Base-by-base conservation (phyloP, 2,329 filamentous ascomycete genomes). In the Cryphonectria nitschkei region DNA sequence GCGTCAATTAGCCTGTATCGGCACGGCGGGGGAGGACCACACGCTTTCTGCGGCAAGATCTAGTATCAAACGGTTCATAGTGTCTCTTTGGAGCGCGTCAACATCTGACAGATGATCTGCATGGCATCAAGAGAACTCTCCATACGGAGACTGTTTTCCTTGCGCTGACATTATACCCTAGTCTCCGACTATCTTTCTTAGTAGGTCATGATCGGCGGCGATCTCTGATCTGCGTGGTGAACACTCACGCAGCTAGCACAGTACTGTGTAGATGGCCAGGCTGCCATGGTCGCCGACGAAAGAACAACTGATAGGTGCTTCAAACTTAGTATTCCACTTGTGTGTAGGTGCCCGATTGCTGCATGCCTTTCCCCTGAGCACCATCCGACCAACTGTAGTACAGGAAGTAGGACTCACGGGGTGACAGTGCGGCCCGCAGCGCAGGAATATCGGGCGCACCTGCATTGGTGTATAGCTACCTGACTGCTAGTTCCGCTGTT, bases 361-460 rank as follows among this genome's bases (percentile, higher is more conserved):
- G 54, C 29, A 58, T 34, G 29, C 54, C 54, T 34, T 19, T 4
- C 2, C 14, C 54, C 26, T 34, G 29, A 29, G 29, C 29, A 58
- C 54, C 54, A 34, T 8, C 22, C 11, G 22, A 58, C 54, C 54
- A 34, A 9, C 22, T 50, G 22, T 50, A 50, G 46, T n/a, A n/a
- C 46, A 50, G 22, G 3, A n/a, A 22, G 7, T 34, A 34, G 13
- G 54, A 13, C 26, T 32, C 29, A 32, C 26, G 16, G 54, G 29
- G 13, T 58, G 54, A 58, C 29, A 58, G 5, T 5, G 26, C 54
- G 54, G 54, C 54, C 54, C 54, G 54, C 54, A 58, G 54, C 29
- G 54, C 26, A 58, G 54, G 26, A 58, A 16, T 58, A 58, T 58
- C 54, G 54, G 54, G 54, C 54, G 32, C 54, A 58, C 54, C 54